Conservation (phyloP, 1,139 yeast species). For the Saccharomyces hybrid region DNA sequence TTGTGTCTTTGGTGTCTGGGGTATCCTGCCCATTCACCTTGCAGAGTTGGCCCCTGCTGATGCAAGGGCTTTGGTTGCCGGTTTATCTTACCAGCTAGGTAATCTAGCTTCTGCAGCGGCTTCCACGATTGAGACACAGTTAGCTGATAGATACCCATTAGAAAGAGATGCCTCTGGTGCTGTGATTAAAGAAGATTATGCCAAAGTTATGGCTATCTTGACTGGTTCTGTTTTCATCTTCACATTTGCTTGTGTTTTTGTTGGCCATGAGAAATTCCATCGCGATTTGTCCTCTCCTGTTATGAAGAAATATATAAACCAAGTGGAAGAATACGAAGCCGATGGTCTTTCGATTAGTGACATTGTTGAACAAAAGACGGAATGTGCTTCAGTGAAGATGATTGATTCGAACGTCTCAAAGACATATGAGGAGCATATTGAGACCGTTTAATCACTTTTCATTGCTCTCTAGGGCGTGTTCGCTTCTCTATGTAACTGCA, state of each 20-base stretch:
- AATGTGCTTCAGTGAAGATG: slow-evolving; percentile 5
- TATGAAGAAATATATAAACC: slow-evolving; percentile 23
- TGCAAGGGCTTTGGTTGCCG: slow-evolving; percentile 47
- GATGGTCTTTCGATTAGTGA: slow-evolving; percentile 9
- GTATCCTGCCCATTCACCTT: slow-evolving; percentile 70
- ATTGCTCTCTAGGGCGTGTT: too few relatives aligned
- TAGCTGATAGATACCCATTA: slow-evolving; percentile 52
- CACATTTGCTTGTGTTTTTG: slow-evolving; percentile 37
- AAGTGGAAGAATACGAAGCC: slow-evolving; percentile 18
- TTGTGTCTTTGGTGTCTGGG: slow-evolving; percentile 84
- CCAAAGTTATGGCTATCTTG: slow-evolving; percentile 52
- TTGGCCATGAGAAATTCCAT: slow-evolving; percentile 48
- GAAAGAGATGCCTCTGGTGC: slow-evolving; percentile 17
- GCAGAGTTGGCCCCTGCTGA: slow-evolving; percentile 72
- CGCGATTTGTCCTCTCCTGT: slow-evolving; percentile 28
- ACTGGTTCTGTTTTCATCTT: slow-evolving; percentile 52
- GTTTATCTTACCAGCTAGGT: slow-evolving; percentile 75
- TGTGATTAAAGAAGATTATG: slow-evolving; percentile 33
- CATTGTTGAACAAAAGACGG: slow-evolving; percentile 4
- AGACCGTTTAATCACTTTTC: slow-evolving; percentile 2
- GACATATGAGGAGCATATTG: slow-evolving; percentile 7
- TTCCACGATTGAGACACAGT: slow-evolving; percentile 69
- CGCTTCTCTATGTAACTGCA: too few relatives aligned
- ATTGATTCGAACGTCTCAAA: slow-evolving; percentile 6
- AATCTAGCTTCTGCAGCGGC: slow-evolving; percentile 80